Conservation (phyloP, 2,329 filamentous ascomycete genomes). For the Calonectria henricotiae region DNA sequence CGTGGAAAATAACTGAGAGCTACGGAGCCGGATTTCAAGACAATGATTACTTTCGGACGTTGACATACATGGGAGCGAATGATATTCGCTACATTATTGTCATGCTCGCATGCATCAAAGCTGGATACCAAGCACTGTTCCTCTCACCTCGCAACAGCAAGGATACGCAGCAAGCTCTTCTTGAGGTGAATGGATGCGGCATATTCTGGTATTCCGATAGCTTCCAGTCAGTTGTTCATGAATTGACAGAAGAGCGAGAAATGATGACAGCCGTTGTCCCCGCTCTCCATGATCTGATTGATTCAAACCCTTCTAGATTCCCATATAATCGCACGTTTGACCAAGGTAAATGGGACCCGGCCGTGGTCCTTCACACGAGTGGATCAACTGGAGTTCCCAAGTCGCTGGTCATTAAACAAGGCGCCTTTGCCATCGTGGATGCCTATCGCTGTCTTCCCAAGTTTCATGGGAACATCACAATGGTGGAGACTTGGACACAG, state of each 20-base stretch:
- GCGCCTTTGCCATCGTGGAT: conserved; percentile 43
- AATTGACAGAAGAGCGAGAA: not conserved
- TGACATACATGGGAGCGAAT: conserved; percentile 56
- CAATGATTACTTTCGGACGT: conserved; percentile 39
- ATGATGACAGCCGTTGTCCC: conserved; percentile 48
- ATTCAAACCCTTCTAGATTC: conserved; percentile 43
- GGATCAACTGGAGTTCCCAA: conserved; percentile 58
- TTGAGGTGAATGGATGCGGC: conserved; percentile 50
- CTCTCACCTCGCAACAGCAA: conserved; percentile 55
- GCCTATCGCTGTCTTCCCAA: conserved; percentile 28
- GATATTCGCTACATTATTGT: conserved; percentile 61
- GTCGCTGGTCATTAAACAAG: conserved; percentile 42
- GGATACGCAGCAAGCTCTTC: conserved; percentile 52
- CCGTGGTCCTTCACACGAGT: conserved; percentile 57
- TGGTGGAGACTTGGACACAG: conserved; percentile 14
- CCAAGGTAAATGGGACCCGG: conserved; percentile 52
- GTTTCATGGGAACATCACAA: conserved; percentile 25
- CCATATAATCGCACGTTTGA: conserved; percentile 54
- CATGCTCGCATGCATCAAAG: conserved; percentile 61
- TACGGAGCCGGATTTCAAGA: conserved; percentile 8
- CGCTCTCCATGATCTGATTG: not conserved
- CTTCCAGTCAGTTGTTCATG: not conserved
- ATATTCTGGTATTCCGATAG: conserved; percentile 32
- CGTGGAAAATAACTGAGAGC: conserved; percentile 7
- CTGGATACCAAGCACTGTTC: conserved; percentile 60